Conservation (phyloP, 2,329 filamentous ascomycete species). For the Eutypella sp. region DNA sequence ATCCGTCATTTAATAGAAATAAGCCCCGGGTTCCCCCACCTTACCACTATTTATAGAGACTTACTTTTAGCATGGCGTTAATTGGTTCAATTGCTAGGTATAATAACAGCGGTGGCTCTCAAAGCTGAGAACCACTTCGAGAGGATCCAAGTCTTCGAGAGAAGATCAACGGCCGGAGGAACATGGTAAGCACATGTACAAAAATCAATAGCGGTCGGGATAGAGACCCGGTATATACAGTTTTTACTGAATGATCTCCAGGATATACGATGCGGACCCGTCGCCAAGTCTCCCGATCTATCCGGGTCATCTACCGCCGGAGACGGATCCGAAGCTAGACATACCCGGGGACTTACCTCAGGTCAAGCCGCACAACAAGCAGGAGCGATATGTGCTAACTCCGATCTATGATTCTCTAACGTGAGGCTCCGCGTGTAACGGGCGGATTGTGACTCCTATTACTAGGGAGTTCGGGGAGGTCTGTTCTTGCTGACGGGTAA, state of each 20-base stretch:
- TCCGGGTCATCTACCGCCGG: constrained; percentile 39
- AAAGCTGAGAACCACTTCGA: constrained; percentile 40
- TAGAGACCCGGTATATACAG: too few species aligned
- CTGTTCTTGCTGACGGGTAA: background rate
- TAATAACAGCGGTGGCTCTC: constrained; percentile 41
- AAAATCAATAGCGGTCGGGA: background rate
- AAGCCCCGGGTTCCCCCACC: too few species aligned
- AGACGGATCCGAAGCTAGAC: constrained; percentile 40
- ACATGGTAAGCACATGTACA: constrained; percentile 32
- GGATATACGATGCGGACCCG: constrained; percentile 48
- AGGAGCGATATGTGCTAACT: constrained; percentile 42
- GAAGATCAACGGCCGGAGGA: constrained; percentile 37
- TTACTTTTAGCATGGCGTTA: too few species aligned
- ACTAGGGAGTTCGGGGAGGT: too few species aligned
- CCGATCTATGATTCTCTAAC: constrained; percentile 48
- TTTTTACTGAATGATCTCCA: too few species aligned
- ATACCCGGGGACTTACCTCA: constrained; percentile 38
- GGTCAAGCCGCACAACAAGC: constrained; percentile 33
- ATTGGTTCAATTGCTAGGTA: too few species aligned
- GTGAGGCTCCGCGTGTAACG: constrained; percentile 27
- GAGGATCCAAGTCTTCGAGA: constrained; percentile 37
- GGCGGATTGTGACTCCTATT: background rate
- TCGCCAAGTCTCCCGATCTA: constrained; percentile 26
- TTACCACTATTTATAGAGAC: background rate
- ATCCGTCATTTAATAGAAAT: too few species aligned